Conservation (phyloP, 208 protist genomes). For the Trichomonas vaginalis region DNA sequence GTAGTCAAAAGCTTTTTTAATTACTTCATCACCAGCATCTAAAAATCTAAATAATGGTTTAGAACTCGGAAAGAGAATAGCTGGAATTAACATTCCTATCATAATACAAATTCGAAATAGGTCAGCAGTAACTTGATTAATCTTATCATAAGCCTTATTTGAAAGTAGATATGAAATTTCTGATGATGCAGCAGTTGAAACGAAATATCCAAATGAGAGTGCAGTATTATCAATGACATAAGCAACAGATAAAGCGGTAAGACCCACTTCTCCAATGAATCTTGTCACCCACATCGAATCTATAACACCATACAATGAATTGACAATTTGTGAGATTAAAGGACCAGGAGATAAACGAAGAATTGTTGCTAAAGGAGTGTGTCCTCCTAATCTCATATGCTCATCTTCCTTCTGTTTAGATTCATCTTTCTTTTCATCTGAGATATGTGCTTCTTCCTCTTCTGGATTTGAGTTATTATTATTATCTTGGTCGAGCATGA, state of each 20-base stretch:
- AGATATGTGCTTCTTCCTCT: too few species aligned
- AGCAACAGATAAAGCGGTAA: background rate
- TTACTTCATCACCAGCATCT: background rate
- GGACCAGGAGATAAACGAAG: background rate
- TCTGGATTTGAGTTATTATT: too few species aligned
- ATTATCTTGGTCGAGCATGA: too few species aligned
- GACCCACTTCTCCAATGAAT: background rate
- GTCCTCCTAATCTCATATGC: background rate
- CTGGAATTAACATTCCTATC: background rate
- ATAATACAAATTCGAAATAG: background rate
- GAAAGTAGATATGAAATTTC: background rate
- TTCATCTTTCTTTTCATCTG: too few species aligned
- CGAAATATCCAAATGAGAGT: background rate
- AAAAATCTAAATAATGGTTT: background rate
- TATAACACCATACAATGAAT: background rate
- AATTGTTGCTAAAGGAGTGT: background rate
- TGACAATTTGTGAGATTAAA: background rate
- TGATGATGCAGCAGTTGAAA: background rate
- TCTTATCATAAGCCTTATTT: background rate
- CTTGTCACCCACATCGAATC: background rate
- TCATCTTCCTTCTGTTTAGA: background rate
- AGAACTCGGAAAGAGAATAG: background rate
- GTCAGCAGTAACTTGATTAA: background rate
- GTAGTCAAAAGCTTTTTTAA: background rate
- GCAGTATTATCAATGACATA: background rate